Base-by-base conservation (phyloP, 1,284 basidiomycete species). In the Malassezia psittaci region DNA sequence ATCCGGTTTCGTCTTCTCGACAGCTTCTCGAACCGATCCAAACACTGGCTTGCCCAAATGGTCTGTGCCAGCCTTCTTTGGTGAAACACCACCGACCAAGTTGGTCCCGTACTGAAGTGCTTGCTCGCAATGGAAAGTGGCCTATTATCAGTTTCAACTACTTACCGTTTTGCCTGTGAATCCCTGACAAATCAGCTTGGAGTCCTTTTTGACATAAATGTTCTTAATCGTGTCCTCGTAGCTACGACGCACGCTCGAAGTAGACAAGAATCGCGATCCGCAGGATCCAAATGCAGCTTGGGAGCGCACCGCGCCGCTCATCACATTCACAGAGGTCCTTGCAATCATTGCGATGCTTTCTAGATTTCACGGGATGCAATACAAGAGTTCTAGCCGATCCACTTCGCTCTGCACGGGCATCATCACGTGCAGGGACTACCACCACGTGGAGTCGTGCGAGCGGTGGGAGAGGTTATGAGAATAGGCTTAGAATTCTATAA, bases 51-150 rank as follows among this genome's bases (percentile, higher is more conserved):
- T 81, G 42, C 91, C 93, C 60, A 98, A 82, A 78, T 99, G 94
- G 13, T 83, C 88, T 77, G 88, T 85, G 35, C 94, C 94, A 51
- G 91, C 94, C 78, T 96, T 98, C 80, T 88, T 94, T 49, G 93
- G 94, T 37, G 89, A 91, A 52, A 94, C 90, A 72, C 94, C 94
- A 57, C 93, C 94, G 59, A 99, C 89, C 84, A 98, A 90, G 59
- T 86, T 87, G 58, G 94, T 98, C 34, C 91, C 91, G 76, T 90
- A 98, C 48, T 84, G 88, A 63, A 98, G 78, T 46, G 94, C 90
- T 78, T 96, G 90, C 75, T 83, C 86, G 63, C 85, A 84, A 81
- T 99, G 94, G 83, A 98, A 99, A 67, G 93, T 96, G 68, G 85
- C 93, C 48, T 49, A 32, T 1, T 1, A 15, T n/a, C 19, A 35